phyloP scores from a whole-genome alignment of 179 eudicot species.

The Corrigiola litoralis region DNA sequence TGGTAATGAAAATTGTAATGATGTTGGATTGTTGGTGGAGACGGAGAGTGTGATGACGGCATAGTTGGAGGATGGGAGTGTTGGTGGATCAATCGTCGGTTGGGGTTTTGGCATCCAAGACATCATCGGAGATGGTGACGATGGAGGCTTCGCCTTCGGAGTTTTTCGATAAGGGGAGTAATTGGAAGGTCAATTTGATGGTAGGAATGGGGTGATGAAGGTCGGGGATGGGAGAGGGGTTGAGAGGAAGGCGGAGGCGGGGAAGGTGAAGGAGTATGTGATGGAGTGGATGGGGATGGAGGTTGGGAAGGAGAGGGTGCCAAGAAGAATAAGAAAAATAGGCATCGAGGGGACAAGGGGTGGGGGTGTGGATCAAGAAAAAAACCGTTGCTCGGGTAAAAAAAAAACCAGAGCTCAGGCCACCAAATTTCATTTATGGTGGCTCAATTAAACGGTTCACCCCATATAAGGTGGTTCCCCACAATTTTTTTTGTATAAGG shows the following conservation, averaged over 20 bases:
- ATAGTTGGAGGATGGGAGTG: constrained; percentile 51
- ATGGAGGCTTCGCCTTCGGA: constrained; percentile 41
- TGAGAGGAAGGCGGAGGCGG: constrained; percentile 22
- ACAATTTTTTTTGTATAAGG: no score
- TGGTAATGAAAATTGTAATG: constrained; percentile 13
- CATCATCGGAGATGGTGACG: no score
- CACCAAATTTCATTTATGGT: no score
- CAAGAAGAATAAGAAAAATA: no score
- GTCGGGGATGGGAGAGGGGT: not conserved
- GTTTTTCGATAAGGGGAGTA: constrained; percentile 42
- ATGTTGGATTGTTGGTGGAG: constrained; percentile 52
- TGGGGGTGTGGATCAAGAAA: no score
- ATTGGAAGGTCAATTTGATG: constrained; percentile 46
- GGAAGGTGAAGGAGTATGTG: constrained; percentile 84
- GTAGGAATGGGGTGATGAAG: constrained; percentile 22
- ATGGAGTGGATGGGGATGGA: constrained; percentile 94
- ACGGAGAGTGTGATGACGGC: constrained; percentile 57
- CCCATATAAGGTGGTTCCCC: no score
- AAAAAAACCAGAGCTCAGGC: no score
- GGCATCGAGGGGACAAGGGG: no score
- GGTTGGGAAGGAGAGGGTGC: constrained; percentile 64
- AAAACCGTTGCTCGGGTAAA: no score
- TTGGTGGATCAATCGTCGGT: constrained; percentile 57
- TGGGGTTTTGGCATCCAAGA: constrained; percentile 32
- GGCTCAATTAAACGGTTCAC: no score